Percentiles rank a stretch among this genome's conserved stretches.
phyloP scores from a whole-genome alignment of 1,284 basidiomycete species.

The Moesziomyces parantarcticus region DNA sequence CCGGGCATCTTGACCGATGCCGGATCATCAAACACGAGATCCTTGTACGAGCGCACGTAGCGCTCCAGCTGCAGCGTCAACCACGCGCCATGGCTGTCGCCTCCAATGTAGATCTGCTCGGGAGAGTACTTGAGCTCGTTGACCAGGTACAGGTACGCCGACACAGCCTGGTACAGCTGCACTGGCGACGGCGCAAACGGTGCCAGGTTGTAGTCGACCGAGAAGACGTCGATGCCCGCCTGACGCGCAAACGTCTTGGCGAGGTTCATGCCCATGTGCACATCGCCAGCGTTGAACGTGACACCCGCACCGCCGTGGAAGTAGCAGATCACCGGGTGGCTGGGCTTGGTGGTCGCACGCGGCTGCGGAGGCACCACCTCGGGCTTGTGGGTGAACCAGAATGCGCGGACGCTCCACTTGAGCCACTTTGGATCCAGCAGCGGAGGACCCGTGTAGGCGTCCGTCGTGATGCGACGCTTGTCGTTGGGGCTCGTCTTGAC shows the following conservation, averaged over 20 bases:
- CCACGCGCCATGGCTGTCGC: constrained; percentile 62
- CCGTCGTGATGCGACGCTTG: constrained; percentile 32
- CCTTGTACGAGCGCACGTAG: constrained; percentile 57
- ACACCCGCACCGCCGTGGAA: constrained; percentile 66
- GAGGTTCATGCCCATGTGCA: constrained; percentile 61
- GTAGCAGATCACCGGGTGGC: constrained; percentile 59
- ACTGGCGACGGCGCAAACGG: constrained; percentile 58
- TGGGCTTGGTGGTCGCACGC: constrained; percentile 27
- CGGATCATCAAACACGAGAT: constrained; percentile 31
- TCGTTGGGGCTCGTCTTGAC: constrained; percentile 50
- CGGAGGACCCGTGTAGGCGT: constrained; percentile 57
- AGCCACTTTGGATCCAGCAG: constrained; percentile 62
- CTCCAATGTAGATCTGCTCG: constrained; percentile 62
- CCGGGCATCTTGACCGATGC: constrained; percentile 39
- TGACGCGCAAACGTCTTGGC: constrained; percentile 51
- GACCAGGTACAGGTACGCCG: constrained; percentile 58
- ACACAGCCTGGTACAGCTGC: constrained; percentile 58
- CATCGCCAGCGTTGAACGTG: constrained; percentile 62
- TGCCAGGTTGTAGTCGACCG: constrained; percentile 65
- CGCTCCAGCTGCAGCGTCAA: constrained; percentile 58
- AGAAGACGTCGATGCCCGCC: constrained; percentile 58
- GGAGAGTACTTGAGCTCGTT: constrained; percentile 57
- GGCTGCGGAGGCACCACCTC: constrained; percentile 39
- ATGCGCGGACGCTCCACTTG: constrained; percentile 54
- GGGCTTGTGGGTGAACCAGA: constrained; percentile 63